These are phyloP conservation scores for Oryza rufipogon DNA, from an alignment of 176 grass and related monocot genomes.

Conservation along the genomic window DNA sequence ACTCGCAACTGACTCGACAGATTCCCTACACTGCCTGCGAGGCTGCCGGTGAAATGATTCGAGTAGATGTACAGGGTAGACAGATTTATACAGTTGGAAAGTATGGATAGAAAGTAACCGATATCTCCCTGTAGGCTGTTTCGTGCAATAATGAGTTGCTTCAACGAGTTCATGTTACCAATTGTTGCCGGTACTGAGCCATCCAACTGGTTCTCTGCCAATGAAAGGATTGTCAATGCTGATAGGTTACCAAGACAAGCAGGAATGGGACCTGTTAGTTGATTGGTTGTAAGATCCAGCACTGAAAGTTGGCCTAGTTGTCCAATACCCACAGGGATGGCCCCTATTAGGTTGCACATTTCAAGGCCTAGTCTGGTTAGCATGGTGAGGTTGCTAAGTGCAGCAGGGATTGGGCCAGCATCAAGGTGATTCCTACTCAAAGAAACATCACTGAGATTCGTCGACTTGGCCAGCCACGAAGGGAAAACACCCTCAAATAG, in stretches of 20 bases:
- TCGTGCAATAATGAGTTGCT: neutral
- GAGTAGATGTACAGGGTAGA: neutral
- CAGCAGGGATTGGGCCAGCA: neutral
- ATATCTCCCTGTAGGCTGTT: neutral
- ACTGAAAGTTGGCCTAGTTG: neutral
- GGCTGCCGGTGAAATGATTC: neutral
- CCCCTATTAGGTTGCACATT: neutral
- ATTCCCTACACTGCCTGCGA: neutral
- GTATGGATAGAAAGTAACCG: neutral
- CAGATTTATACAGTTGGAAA: neutral
- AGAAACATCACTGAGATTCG: neutral
- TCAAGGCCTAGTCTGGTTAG: neutral
- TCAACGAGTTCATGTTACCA: neutral
- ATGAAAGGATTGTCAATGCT: neutral
- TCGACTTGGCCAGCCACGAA: neutral
- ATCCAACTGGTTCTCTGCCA: neutral
- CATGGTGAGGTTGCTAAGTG: neutral
- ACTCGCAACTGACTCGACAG: neutral
- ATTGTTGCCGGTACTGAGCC: neutral
- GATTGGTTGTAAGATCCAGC: neutral
- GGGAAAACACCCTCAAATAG: neutral
- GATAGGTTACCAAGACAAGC: neutral
- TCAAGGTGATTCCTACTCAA: neutral
- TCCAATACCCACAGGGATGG: neutral
- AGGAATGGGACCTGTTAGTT: neutral